These are phyloP conservation scores for Lachnellula occidentalis DNA, from an alignment of 2,329 filamentous ascomycete species.

Conservation along the genomic window DNA sequence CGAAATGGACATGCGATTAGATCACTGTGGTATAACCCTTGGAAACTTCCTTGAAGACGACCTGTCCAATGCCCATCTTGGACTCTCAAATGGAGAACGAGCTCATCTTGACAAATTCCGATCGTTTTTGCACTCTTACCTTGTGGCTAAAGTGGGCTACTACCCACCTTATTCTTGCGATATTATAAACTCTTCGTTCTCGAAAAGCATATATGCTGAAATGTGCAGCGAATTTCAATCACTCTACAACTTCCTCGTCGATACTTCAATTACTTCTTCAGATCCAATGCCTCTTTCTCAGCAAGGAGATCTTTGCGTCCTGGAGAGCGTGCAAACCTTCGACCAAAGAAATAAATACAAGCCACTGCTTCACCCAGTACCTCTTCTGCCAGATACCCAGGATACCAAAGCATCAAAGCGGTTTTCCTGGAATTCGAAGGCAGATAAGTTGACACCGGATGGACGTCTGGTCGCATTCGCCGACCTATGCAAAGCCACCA, in stretches of 20 bases:
- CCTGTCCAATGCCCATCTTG: slow-evolving; percentile 60
- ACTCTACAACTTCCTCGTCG: slow-evolving; percentile 66
- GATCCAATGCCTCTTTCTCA: slow-evolving; percentile 44
- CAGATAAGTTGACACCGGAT: slow-evolving; percentile 41
- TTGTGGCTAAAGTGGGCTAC: slow-evolving; percentile 61
- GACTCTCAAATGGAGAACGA: slow-evolving; percentile 53
- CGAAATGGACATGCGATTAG: slow-evolving; percentile 61
- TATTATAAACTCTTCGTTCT: slow-evolving; percentile 42
- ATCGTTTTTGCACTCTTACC: slow-evolving; percentile 61
- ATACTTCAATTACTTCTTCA: slow-evolving; percentile 47
- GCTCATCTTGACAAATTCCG: slow-evolving; percentile 70
- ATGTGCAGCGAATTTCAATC: slow-evolving; percentile 67
- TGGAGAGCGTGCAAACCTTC: slow-evolving; percentile 64
- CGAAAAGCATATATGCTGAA: slow-evolving; percentile 50
- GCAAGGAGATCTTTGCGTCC: slow-evolving; percentile 62
- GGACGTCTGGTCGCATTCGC: slow-evolving; percentile 45
- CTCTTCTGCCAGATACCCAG: slow-evolving; percentile 51
- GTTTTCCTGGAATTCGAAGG: slow-evolving; percentile 15
- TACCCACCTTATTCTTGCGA: slow-evolving; percentile 57
- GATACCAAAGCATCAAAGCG: slow-evolving; percentile 18
- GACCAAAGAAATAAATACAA: slow-evolving; percentile 55
- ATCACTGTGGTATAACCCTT: slow-evolving; percentile 52
- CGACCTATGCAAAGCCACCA: slow-evolving; percentile 46
- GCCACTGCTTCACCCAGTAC: slow-evolving; percentile 59
- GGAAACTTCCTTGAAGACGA: slow-evolving; percentile 67